Evolutionary conservation across 2,329 filamentous ascomycete genomes (phyloP), one percentile per base, ranked within the genome.

Genomic region (Ophiostoma novo-ulmi): DNA sequence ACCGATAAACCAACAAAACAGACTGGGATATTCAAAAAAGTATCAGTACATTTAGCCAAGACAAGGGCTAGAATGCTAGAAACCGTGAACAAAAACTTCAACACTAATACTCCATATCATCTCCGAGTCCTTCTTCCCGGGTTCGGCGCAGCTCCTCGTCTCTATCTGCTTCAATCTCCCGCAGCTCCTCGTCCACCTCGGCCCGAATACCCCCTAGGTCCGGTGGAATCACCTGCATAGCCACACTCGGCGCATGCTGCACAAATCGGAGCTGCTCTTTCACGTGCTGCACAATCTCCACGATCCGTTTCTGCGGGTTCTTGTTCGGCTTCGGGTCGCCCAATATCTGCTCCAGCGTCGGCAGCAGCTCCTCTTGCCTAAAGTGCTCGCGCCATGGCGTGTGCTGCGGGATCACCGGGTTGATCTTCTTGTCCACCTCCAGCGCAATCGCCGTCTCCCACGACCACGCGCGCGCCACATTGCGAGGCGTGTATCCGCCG

Each of bases 401-500:
- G 76, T 96, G 89, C 48, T 87, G 81, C 0, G 95, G 94, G 38
- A 98, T 89, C 14, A 88, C 85, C 22, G 90, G 86, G 78, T 84
- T 82, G 73, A 97, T 89, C 71, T 87, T 86, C 73, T 90, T 85
- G 72, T 91, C 85, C 71, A 88, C 89, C 75, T 89, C 89, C 73
- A 96, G 91, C 72, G 93, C 93, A 75, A 98, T 92, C 72, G 91
- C 91, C 14, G 95, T 99, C 81, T 99, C 95, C 80, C 97, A 94
- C 35, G 94, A 93, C 95, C 95, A 99, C 39, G 94, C 93, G 70
- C 95, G 91, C 61, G 95, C 95, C 7, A 99, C 95, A 77, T 99
- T 99, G 74, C 94, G 88, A 5, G 95, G 94, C 17, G 95, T 99
- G 80, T 99, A 99, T 38, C 95, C 95, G 71, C 95, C 95, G 55